Percentiles rank a stretch among this genome's conserved stretches.
These are phyloP conservation scores for Pyrenophora tritici-repentis DNA, from an alignment of 2,329 filamentous ascomycete genomes.

Conservation along the genomic window DNA sequence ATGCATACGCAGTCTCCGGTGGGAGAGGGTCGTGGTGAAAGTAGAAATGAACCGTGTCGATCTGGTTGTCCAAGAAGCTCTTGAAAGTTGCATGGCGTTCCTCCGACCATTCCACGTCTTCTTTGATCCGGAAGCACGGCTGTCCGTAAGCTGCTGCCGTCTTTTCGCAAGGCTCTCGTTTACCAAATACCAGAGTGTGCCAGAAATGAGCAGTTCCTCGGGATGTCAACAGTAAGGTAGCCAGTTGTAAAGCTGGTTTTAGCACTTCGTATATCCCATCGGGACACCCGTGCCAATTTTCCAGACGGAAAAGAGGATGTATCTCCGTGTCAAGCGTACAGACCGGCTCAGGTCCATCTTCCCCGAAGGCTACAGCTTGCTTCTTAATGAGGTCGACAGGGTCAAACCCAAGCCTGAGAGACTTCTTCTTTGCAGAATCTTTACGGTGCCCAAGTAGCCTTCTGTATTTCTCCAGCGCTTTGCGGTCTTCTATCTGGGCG, in stretches of 20 bases:
- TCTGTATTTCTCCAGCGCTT: conserved; percentile 45
- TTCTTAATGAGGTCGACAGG: conserved; percentile 48
- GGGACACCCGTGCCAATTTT: conserved; percentile 48
- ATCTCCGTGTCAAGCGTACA: conserved; percentile 45
- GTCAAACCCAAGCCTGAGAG: conserved; percentile 45
- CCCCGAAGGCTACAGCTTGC: conserved; percentile 43
- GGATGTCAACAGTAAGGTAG: conserved; percentile 41
- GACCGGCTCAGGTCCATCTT: conserved; percentile 19
- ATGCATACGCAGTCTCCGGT: conserved; percentile 44
- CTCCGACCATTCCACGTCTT: conserved; percentile 43
- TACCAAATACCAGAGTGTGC: conserved; percentile 47
- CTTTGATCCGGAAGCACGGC: conserved; percentile 42
- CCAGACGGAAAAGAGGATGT: conserved; percentile 44
- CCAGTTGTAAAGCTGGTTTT: conserved; percentile 45
- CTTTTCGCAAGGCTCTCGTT: conserved; percentile 36
- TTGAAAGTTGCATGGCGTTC: conserved; percentile 38
- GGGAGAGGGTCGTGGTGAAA: conserved; percentile 46
- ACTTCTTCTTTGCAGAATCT: conserved; percentile 37
- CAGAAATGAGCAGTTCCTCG: conserved; percentile 46
- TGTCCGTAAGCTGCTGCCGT: conserved; percentile 42
- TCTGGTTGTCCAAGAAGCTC: conserved; percentile 37
- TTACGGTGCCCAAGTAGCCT: conserved; percentile 45
- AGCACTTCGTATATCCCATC: conserved; percentile 46
- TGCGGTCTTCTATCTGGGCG: conserved; percentile 45
- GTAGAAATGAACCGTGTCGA: conserved; percentile 47